These are phyloP conservation scores for Hirsutella minnesotensis DNA, from an alignment of 2,329 filamentous ascomycete genomes.

Conservation along the genomic window DNA sequence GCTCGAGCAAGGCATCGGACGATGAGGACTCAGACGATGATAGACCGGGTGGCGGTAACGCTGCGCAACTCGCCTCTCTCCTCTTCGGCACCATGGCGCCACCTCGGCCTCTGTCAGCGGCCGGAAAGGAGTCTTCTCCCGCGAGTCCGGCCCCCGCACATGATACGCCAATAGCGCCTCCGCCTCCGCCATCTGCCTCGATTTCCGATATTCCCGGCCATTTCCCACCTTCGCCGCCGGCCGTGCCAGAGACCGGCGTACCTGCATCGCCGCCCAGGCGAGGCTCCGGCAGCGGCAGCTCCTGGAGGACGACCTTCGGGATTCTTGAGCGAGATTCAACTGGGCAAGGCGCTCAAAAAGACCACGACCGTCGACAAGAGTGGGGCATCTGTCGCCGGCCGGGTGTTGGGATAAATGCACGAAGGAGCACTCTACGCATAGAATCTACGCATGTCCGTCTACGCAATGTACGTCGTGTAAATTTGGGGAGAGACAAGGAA, in stretches of 20 bases:
- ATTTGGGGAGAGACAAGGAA: background rate
- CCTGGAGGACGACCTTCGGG: constrained; percentile 41
- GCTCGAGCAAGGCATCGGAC: constrained; percentile 53
- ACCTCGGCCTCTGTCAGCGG: constrained; percentile 74
- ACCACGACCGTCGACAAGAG: constrained; percentile 84
- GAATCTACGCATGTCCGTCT: too few relatives aligned
- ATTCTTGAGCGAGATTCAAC: constrained; percentile 72
- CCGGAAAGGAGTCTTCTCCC: constrained; percentile 53
- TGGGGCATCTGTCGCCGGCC: constrained; percentile 57
- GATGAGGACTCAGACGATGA: constrained; percentile 67
- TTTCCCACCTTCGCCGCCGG: constrained; percentile 16
- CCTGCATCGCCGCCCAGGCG: constrained; percentile 16
- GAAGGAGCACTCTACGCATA: background rate
- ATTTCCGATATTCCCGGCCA: constrained; percentile 15
- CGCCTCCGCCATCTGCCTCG: constrained; percentile 20
- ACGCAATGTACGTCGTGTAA: too few relatives aligned
- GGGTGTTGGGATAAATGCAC: constrained; percentile 46
- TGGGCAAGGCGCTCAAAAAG: constrained; percentile 71
- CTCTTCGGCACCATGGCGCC: constrained; percentile 96
- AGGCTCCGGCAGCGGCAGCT: constrained; percentile 32
- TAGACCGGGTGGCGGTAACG: constrained; percentile 66
- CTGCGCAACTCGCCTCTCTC: constrained; percentile 86
- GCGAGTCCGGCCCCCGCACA: constrained; percentile 24
- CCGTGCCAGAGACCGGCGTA: constrained; percentile 13
- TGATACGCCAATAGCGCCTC: constrained; percentile 27